These are phyloP conservation scores for Boletus subcaerulescens DNA, from an alignment of 768 basidiomycete genomes.

Conservation along the genomic window DNA sequence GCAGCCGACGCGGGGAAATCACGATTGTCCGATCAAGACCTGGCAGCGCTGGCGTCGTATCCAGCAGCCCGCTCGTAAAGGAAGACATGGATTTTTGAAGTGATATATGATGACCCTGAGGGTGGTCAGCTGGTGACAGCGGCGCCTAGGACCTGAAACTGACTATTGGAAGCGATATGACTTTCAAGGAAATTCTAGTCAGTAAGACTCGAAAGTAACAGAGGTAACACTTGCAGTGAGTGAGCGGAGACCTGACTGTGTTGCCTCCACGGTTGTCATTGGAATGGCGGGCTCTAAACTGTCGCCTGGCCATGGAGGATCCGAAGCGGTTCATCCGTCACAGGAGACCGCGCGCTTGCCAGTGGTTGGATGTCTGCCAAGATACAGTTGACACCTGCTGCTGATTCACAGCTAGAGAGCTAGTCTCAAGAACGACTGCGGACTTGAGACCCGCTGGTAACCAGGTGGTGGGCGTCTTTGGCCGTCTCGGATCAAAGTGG, in stretches of 20 bases:
- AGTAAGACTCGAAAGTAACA: not conserved
- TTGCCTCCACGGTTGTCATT: not conserved
- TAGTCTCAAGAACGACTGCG: not conserved
- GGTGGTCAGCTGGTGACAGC: slow-evolving; percentile 9
- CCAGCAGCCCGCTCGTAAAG: slow-evolving; percentile 34
- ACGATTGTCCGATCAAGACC: slow-evolving; percentile 64
- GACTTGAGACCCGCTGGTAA: too few species aligned
- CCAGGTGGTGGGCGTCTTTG: not conserved
- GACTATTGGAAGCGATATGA: slow-evolving; percentile 33
- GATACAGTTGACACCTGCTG: too few species aligned
- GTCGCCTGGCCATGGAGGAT: slow-evolving; percentile 14
- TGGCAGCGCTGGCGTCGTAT: slow-evolving; percentile 25
- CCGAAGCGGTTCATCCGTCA: slow-evolving; percentile 2
- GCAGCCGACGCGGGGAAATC: slow-evolving; percentile 55
- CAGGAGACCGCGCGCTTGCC: too few species aligned
- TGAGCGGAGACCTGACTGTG: slow-evolving; percentile 13
- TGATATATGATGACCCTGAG: slow-evolving; percentile 39
- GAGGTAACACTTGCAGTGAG: slow-evolving; percentile 24
- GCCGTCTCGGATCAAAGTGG: slow-evolving; percentile 8
- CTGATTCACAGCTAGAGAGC: too few species aligned
- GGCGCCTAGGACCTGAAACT: slow-evolving; percentile 26
- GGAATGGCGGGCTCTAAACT: not conserved
- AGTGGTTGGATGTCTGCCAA: not conserved
- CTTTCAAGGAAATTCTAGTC: slow-evolving; percentile 10
- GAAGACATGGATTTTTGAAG: slow-evolving; percentile 36